A percentile compares a stretch with the other conserved stretches of the same genome.
Evolutionary conservation across 2,329 filamentous ascomycete species (phyloP).

Genomic region (Ophiostoma himal-ulmi): DNA sequence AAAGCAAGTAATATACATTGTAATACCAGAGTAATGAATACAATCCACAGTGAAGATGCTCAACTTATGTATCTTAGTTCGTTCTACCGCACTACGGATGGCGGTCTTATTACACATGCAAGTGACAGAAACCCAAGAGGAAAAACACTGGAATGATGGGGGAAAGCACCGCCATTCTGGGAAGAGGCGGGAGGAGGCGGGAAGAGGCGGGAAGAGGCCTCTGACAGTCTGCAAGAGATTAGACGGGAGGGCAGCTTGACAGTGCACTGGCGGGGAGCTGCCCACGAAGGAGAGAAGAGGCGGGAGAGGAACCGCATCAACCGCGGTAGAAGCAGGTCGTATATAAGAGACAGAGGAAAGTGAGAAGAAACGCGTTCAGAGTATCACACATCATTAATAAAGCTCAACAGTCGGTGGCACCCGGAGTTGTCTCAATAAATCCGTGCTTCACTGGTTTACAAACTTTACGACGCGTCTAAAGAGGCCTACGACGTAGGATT

Average conservation of each 20-base stretch:
- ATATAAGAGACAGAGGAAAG: too few relatives aligned
- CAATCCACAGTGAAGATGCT: neutral
- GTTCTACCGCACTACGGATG: neutral
- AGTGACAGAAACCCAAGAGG: neutral
- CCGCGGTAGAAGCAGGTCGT: neutral
- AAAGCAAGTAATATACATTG: neutral
- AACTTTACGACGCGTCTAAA: too few relatives aligned
- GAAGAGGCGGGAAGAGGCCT: neutral
- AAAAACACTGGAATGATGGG: constrained; percentile 6
- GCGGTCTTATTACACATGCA: constrained; percentile 7
- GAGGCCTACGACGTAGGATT: neutral
- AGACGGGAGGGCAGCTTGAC: neutral
- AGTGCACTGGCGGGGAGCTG: neutral
- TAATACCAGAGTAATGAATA: neutral
- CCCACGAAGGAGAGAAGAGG: neutral
- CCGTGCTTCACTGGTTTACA: neutral
- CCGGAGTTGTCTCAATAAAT: constrained; percentile 5
- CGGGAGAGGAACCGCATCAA: neutral
- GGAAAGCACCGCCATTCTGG: constrained; percentile 13
- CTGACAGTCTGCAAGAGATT: neutral
- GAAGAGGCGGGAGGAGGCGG: constrained; percentile 5
- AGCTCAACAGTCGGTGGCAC: neutral
- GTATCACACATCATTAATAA: neutral
- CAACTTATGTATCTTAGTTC: too few relatives aligned
- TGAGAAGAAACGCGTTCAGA: neutral